Evolutionary conservation across 2,329 filamentous ascomycete genomes (phyloP), one percentile per base, ranked within the genome.

Genomic region (Colletotrichum phormii): DNA sequence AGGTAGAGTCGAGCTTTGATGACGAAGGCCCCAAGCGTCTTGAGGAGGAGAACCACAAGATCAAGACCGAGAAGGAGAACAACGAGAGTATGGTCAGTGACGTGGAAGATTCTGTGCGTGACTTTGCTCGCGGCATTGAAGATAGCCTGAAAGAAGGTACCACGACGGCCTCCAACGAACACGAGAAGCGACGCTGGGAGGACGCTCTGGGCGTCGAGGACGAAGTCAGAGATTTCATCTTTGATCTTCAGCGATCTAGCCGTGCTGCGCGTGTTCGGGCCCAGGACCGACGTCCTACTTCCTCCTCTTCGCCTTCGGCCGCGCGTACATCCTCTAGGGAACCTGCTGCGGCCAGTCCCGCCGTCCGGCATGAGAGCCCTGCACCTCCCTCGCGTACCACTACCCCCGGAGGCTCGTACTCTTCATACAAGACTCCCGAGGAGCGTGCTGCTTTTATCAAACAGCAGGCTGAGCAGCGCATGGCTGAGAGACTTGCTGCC

Each of bases 71-170:
- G 79, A 94, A 94, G 77, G 96, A 98, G 80, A 94, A 94, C 77
- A 98, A 98, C 77, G 97, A 99, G 82, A 91, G 93, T 70, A 98
- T 99, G 96, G 96, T 98, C 29, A 92, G 91, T 66, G 97, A 99
- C 82, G 96, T 99, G 1, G 97, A 99, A 80, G 97, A 98, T 55
- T 98, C 95, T 78, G 95, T 98, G 58, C 92, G 92, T 33, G 95
- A 97, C 67, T 98, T 98, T 80, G 90, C 94, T 63, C 91, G 89
- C 58, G 91, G 94, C 74, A 90, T 99, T 62, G 95, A 98, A 80
- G 93, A 97, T 77, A 95, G 87, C 78, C 89, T 99, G 31, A 97
- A 97, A 80, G 94, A 97, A 69, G 94, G 92, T 54, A 89, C 87
- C 54, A 90, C 93, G 74, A 93, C 92, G 77, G 92, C 91, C 51